Percentiles rank a stretch among this genome's conserved stretches.
These are phyloP conservation scores for Ustilago sp. DNA, from an alignment of 1,284 basidiomycete genomes.

Conservation along the genomic window DNA sequence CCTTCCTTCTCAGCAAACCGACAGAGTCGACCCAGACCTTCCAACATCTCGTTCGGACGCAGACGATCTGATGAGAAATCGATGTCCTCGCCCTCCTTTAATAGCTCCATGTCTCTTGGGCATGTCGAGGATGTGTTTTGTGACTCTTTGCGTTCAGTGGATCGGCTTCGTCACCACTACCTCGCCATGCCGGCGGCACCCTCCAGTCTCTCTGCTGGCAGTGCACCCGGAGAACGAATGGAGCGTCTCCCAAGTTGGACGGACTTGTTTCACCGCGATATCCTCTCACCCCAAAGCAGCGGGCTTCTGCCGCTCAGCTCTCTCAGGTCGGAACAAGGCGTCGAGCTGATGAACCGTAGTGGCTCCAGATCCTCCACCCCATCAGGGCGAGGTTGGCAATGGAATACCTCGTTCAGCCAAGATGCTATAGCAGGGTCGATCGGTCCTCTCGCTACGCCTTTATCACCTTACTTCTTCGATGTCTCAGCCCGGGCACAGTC, in stretches of 20 bases:
- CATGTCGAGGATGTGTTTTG: conserved; percentile 46
- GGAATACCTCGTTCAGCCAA: conserved; percentile 23
- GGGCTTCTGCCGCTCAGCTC: conserved; percentile 14
- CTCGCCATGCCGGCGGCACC: conserved; percentile 32
- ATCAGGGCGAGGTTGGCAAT: conserved; percentile 17
- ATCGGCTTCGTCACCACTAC: conserved; percentile 39
- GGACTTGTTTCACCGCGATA: conserved; percentile 40
- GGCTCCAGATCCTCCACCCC: conserved; percentile 33
- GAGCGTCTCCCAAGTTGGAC: conserved; percentile 41
- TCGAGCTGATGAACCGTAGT: conserved; percentile 18
- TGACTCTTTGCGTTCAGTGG: conserved; percentile 31
- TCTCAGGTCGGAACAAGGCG: conserved; percentile 14
- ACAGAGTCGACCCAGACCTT: conserved; percentile 38
- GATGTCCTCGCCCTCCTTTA: conserved; percentile 51
- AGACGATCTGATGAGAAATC: conserved; percentile 39
- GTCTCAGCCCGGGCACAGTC: neutral
- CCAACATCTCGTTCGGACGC: conserved; percentile 30
- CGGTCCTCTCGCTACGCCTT: conserved; percentile 36
- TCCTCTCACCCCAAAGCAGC: conserved; percentile 38
- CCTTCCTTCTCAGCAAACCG: conserved; percentile 40
- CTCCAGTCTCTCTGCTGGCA: conserved; percentile 24
- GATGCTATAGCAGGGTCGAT: conserved; percentile 19
- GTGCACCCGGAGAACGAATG: conserved; percentile 20
- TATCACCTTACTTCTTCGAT: conserved; percentile 41
- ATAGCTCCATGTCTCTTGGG: conserved; percentile 46